These are phyloP conservation scores for Coix lacrymajobi DNA, from an alignment of 176 grass and related monocot genomes.

Conservation along the genomic window DNA sequence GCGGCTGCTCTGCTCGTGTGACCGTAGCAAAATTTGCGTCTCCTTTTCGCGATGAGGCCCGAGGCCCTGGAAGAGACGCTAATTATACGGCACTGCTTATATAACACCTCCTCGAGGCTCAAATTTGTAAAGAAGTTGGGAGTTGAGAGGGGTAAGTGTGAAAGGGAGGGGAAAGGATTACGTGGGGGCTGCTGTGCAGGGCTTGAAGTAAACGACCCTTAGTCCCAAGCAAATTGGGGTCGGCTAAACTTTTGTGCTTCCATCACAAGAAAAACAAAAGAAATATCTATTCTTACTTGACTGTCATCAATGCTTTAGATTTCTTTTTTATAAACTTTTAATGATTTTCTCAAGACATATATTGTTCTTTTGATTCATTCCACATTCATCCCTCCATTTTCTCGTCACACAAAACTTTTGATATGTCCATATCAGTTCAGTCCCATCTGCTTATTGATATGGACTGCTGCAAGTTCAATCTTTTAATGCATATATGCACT, in stretches of 20 bases:
- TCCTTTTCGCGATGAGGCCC: neutral
- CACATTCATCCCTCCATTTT: neutral
- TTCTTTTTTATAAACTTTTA: neutral
- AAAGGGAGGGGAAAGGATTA: constrained; percentile 5
- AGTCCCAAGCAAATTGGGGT: neutral
- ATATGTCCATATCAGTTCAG: neutral
- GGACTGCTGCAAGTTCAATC: neutral
- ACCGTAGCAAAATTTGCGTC: constrained; percentile 30
- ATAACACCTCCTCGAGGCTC: neutral
- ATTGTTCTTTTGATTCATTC: neutral
- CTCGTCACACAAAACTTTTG: neutral
- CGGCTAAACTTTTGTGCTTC: neutral
- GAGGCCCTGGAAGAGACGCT: neutral
- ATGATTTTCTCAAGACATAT: neutral
- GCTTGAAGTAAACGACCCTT: neutral
- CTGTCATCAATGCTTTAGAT: neutral
- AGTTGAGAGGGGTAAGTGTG: neutral
- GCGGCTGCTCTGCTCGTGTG: constrained; percentile 29
- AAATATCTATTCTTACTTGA: neutral
- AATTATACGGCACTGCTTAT: neutral
- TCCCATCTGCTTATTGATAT: neutral
- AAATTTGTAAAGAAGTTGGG: fast-evolving
- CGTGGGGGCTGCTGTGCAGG: constrained; percentile 13
- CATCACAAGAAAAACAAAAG: neutral
- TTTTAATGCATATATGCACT: neutral